These are phyloP conservation scores for Lachnellula occidentalis DNA, from an alignment of 2,329 filamentous ascomycete genomes.

Conservation along the genomic window DNA sequence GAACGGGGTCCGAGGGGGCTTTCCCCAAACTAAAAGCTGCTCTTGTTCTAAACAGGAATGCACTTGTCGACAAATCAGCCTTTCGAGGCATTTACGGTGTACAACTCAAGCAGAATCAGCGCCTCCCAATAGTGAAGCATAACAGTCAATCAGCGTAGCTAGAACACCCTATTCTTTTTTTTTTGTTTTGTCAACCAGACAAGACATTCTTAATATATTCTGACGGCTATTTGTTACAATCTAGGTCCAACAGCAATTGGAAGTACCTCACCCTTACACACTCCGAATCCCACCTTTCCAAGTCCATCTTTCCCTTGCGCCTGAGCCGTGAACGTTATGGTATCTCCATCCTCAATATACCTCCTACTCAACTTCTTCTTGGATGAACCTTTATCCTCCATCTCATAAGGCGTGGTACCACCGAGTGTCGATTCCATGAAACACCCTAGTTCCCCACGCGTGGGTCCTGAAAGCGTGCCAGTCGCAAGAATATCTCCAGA, in stretches of 20 bases:
- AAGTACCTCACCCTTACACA: slow-evolving; percentile 18
- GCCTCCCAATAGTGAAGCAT: too few species aligned
- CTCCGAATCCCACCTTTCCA: slow-evolving; percentile 24
- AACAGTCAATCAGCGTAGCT: too few species aligned
- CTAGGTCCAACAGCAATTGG: not conserved
- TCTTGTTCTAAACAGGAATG: too few species aligned
- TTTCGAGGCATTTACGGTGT: too few species aligned
- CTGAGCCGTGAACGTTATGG: slow-evolving; percentile 14
- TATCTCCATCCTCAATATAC: slow-evolving; percentile 38
- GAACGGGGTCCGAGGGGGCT: too few species aligned
- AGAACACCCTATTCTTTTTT: too few species aligned
- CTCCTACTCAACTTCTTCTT: slow-evolving; percentile 27
- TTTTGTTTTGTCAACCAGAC: too few species aligned
- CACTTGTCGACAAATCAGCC: too few species aligned
- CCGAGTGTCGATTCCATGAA: slow-evolving; percentile 37
- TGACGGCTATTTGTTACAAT: not conserved
- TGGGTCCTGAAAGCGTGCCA: slow-evolving; percentile 37
- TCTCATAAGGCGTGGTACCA: slow-evolving; percentile 24
- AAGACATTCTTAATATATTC: not conserved
- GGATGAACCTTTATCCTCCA: slow-evolving; percentile 19
- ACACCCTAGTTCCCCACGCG: slow-evolving; percentile 34
- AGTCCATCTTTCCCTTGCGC: slow-evolving; percentile 12
- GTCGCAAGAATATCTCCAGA: slow-evolving; percentile 39
- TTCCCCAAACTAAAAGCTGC: too few species aligned
- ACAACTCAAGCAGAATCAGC: too few species aligned